Base-by-base conservation (phyloP, 768 basidiomycete genomes). In the Pilatotrama ljubarskyi region DNA sequence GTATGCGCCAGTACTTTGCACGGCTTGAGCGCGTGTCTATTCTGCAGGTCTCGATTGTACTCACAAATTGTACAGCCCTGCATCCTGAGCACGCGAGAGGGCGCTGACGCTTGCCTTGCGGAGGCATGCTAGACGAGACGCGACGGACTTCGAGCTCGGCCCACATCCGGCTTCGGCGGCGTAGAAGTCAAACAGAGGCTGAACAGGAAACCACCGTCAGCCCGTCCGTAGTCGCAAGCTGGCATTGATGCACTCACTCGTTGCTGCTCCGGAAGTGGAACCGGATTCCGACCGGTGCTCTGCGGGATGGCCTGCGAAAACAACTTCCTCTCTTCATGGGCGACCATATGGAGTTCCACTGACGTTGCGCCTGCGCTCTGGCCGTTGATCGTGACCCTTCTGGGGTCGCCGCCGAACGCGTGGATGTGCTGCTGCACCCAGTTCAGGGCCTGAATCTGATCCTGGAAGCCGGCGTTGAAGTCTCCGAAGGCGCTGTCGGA, bases 301-400 rank as follows among this genome's bases (percentile, higher is more conserved):
- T 88, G 86, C 1, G 79, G 82, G 63, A 88, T 87, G 9, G 82
- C 86, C 14, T 74, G 75, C 14, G 74, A 72, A 69, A 87, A 88
- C 9, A 85, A 66, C 17, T 68, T 58, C 49, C 75, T 68, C 18
- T 69, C 70, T 24, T 68, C 66, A 46, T 78, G 73, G 1, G 82
- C 81, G 4, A 84, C 74, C 41, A 87, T 74, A 63, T 85, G 84
- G n/a, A 88, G 73, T 66, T 83, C 82, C 3, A 86, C 79, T 0
- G 81, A 83, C 25, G 77, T 70, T 0, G 77, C 84, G 17, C 84
- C 84, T 0, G 83, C 84, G 61, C 84, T 85, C 65, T 88, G 74
- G 0, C 86, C 87, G 57, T 84, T 84, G 67, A 85, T 81, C 1
- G 77, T 81, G 35, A 81, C 75, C 13, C 66, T 66, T 17, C 43